Conservation (phyloP, 768 basidiomycete species). For the Lentinula boryana region DNA sequence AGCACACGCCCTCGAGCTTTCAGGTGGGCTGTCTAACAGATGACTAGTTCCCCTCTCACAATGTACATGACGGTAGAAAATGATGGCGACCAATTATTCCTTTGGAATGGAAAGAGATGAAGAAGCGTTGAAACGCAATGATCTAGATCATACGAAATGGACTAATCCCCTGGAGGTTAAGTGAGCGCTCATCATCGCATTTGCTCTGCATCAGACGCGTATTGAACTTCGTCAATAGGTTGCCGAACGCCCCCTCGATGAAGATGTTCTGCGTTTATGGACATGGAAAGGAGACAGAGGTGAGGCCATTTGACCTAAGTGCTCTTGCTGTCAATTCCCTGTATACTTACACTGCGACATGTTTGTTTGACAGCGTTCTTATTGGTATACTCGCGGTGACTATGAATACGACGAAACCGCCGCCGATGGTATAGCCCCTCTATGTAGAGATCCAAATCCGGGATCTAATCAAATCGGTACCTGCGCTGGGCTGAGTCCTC, state of each 20-base stretch:
- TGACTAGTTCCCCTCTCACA: background rate
- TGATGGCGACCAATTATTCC: slow-evolving; percentile 82
- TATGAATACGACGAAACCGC: slow-evolving; percentile 60
- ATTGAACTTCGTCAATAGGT: slow-evolving; percentile 29
- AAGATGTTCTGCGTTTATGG: slow-evolving; percentile 93
- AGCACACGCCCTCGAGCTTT: slow-evolving; percentile 78
- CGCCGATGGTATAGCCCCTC: slow-evolving; percentile 35
- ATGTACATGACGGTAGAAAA: slow-evolving; percentile 41
- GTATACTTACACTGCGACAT: background rate
- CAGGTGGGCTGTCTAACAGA: slow-evolving; percentile 39
- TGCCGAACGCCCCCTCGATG: slow-evolving; percentile 89
- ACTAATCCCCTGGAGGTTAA: slow-evolving; percentile 82
- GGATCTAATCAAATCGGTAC: slow-evolving; percentile 10
- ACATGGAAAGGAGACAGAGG: slow-evolving; percentile 94
- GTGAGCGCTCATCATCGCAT: slow-evolving; percentile 24
- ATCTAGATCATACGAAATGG: slow-evolving; percentile 81
- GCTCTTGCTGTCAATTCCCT: background rate
- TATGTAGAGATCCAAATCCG: slow-evolving; percentile 38
- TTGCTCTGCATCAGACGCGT: background rate
- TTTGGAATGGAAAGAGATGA: slow-evolving; percentile 82
- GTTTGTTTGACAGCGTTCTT: background rate
- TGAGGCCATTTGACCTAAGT: slow-evolving; percentile 18
- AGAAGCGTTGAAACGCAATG: slow-evolving; percentile 54
- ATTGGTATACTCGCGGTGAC: slow-evolving; percentile 66
- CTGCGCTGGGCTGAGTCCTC: slow-evolving; percentile 19